These are phyloP conservation scores for Yamadazyma sp. DNA, from an alignment of 1,139 yeast genomes.

Conservation along the genomic window DNA sequence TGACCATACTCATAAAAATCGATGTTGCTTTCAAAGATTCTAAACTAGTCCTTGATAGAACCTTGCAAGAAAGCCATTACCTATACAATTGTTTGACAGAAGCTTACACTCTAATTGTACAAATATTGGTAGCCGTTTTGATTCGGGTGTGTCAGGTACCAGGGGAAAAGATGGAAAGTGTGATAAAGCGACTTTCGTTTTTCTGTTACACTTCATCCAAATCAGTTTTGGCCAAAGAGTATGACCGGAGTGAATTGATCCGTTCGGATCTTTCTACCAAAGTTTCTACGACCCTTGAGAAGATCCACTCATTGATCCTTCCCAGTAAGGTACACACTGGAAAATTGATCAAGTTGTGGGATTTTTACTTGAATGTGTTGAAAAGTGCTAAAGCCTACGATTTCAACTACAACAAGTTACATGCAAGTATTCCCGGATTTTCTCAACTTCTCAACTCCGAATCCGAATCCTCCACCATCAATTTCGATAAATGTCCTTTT, in stretches of 20 bases:
- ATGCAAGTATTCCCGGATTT: slow-evolving; percentile 34
- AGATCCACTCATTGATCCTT: slow-evolving; percentile 20
- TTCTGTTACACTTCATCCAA: slow-evolving; percentile 13
- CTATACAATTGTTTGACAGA: slow-evolving; percentile 31
- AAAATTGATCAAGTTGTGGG: slow-evolving; percentile 42
- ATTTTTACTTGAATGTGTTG: slow-evolving; percentile 39
- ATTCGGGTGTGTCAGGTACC: slow-evolving; percentile 23
- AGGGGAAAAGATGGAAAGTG: slow-evolving; percentile 13
- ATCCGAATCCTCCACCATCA: not conserved
- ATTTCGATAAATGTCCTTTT: slow-evolving; percentile 21
- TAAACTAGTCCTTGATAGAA: slow-evolving; percentile 9
- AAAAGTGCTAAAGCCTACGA: slow-evolving; percentile 30
- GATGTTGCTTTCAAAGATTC: slow-evolving; percentile 14
- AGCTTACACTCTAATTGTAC: slow-evolving; percentile 31
- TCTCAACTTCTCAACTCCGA: slow-evolving; percentile 12
- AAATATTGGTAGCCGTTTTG: slow-evolving; percentile 37
- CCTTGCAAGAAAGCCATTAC: slow-evolving; percentile 22
- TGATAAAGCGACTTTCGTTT: slow-evolving; percentile 14
- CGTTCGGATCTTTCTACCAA: slow-evolving; percentile 20
- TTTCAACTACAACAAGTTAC: slow-evolving; percentile 36
- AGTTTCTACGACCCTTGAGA: slow-evolving; percentile 15
- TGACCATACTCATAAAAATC: slow-evolving; percentile 17
- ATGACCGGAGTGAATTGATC: slow-evolving; percentile 14
- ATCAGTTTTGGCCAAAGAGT: slow-evolving; percentile 8
- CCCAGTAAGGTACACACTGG: slow-evolving; percentile 22